Conservation (phyloP, 108 stramenopile species). For the Cyclotella choctawhatcheeana region DNA sequence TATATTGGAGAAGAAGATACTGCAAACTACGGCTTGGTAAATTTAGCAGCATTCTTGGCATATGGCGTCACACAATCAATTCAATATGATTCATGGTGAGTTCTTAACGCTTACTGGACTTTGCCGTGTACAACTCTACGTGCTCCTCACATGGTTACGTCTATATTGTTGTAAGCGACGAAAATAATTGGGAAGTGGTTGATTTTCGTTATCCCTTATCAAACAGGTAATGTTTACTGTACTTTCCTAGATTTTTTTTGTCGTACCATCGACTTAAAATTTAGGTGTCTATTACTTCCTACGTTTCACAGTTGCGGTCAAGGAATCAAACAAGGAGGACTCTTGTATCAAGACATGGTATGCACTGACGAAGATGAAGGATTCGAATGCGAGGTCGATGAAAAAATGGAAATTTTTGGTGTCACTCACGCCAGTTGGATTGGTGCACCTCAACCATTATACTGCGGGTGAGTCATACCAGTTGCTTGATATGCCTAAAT, state of each 20-base stretch:
- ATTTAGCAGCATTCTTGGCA: slow-evolving; percentile 46
- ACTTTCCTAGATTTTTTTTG: too few relatives aligned
- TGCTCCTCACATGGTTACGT: too few relatives aligned
- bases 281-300: background rate
- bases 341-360: slow-evolving; percentile 39
- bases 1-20: slow-evolving; percentile 47
- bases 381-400: slow-evolving; percentile 49
- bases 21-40: slow-evolving; percentile 32
- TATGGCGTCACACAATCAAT: slow-evolving; percentile 49
- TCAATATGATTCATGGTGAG: slow-evolving; percentile 34
- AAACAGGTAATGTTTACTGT: slow-evolving; percentile 17
- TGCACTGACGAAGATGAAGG: slow-evolving; percentile 46
- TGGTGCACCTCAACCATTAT: slow-evolving; percentile 51
- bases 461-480: slow-evolving; percentile 27
- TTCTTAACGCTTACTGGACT: too few relatives aligned
- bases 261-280: too few relatives aligned
- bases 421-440: slow-evolving; percentile 52
- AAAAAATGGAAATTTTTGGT: slow-evolving; percentile 50
- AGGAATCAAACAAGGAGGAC: slow-evolving; percentile 19
- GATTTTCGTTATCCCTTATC: slow-evolving; percentile 45
- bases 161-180: slow-evolving; percentile 12
- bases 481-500: background rate
- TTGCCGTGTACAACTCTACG: too few relatives aligned
- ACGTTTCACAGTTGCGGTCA: slow-evolving; percentile 40
- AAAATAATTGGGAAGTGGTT: slow-evolving; percentile 35